A percentile compares a stretch with the other conserved stretches of the same genome.
Conservation (phyloP, 2,329 filamentous ascomycete genomes). For the Hypoxylon sp. region DNA sequence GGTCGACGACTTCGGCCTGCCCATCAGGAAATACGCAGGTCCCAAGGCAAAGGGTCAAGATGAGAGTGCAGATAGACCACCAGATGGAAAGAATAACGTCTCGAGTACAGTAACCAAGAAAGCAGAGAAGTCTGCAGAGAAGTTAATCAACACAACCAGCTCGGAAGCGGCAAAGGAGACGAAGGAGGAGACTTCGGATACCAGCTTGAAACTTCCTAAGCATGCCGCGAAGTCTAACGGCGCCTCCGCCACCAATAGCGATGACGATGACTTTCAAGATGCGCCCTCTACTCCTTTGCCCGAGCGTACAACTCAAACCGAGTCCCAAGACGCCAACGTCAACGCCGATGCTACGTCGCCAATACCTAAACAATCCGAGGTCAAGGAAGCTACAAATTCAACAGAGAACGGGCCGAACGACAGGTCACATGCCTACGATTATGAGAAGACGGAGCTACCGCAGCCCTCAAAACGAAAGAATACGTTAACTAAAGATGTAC, state of each 20-base stretch:
- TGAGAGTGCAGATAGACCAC: conserved; percentile 18
- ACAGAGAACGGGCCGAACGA: conserved; percentile 23
- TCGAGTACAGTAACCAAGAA: conserved; percentile 12
- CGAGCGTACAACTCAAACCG: conserved; percentile 21
- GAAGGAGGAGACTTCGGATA: conserved; percentile 21
- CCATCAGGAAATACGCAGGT: conserved; percentile 64
- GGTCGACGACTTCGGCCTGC: conserved; percentile 78
- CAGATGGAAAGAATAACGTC: conserved; percentile 19
- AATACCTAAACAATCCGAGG: conserved; percentile 37
- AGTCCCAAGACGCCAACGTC: conserved; percentile 19
- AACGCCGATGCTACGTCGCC: conserved; percentile 47
- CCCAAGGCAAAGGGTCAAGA: conserved; percentile 41
- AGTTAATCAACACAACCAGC: conserved; percentile 13
- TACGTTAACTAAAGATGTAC: conserved; percentile 38
- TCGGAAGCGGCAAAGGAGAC: conserved; percentile 8
- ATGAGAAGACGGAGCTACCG: conserved; percentile 22
- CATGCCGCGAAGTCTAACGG: conserved; percentile 35
- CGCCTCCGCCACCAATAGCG: conserved; percentile 51
- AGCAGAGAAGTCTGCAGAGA: conserved; percentile 25
- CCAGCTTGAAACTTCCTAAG: conserved; percentile 35
- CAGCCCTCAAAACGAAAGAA: conserved; percentile 35
- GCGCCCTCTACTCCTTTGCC: conserved; percentile 49
- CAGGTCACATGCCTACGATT: conserved; percentile 15
- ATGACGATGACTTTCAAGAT: conserved; percentile 57
- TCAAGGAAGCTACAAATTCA: conserved; percentile 14